Evolutionary conservation across 306 rosid species (phyloP), one percentile per base, ranked within the genome.

Genomic region (Notholithocarpus densiflorus): DNA sequence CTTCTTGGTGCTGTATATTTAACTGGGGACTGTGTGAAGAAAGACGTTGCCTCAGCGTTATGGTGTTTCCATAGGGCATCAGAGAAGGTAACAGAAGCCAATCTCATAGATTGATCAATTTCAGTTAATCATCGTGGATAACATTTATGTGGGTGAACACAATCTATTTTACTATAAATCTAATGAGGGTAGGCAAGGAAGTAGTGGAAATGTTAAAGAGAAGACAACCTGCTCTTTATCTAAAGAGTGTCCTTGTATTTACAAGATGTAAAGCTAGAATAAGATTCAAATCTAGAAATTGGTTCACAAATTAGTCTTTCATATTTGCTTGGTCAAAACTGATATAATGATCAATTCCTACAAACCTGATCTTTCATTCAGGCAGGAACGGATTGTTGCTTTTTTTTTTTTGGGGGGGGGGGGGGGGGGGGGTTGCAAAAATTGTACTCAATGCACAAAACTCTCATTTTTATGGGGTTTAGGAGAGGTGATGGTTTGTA

Each of bases 21-120:
- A 88, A 88, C 94, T 0, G 98, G 98, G 21, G 97, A 95, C 73
- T 95, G 98, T 14, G 88, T 95, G 83, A 90, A 83, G 85, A 88
- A 87, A 87, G 96, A 95, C 68, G 27, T 85, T 72, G 90, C 90
- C 55, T 89, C 97, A 2, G 96, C 98, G 52, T 68, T 95, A 73
- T 91, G 98, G 97, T 95, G 97, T 80, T 95, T 95, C 79, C 94
- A 91, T 72, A 88, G 97, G 86, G 97, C 98, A 75, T 90, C 98
- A 18, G 91, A 90, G 75, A 95, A 92, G 98, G 98, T 95, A 88
- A 65, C 64, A 20, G 52, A 43, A 17, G 72, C 77, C 18, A 12
- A 31, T 34, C 10, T 61, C 59, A 71, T 37, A 68, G 68, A 71
- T 78, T 23, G 61, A 21, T 83, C 75, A 23, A 43, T 65, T 73